These are phyloP conservation scores for Penstemon davidsonii DNA, from an alignment of 257 asterid genomes.

Conservation along the genomic window DNA sequence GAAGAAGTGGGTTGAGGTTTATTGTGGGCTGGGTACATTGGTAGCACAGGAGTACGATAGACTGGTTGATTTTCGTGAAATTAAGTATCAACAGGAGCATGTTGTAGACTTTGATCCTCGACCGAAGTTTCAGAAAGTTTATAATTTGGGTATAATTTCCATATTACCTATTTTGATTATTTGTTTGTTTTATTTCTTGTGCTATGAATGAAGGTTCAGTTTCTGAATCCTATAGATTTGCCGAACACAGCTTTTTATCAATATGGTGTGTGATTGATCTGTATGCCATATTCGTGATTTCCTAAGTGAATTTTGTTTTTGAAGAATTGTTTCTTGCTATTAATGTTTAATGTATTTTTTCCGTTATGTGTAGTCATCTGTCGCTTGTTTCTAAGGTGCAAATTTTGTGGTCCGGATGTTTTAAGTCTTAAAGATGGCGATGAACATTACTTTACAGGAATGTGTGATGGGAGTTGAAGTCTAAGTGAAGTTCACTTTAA, in stretches of 20 bases:
- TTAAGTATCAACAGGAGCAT: slow-evolving; percentile 30
- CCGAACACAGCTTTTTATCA: neutral
- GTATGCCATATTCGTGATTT: slow-evolving; percentile 9
- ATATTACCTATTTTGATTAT: neutral
- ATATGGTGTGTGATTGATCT: slow-evolving; percentile 7
- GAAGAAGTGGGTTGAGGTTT: slow-evolving; percentile 75
- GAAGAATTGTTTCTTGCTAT: neutral
- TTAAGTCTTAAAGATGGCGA: neutral
- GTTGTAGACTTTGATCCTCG: slow-evolving; percentile 55
- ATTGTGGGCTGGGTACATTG: slow-evolving; percentile 58
- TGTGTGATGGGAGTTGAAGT: slow-evolving; percentile 8
- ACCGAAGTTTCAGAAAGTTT: slow-evolving; percentile 40
- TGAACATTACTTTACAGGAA: neutral
- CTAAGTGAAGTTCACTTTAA: neutral
- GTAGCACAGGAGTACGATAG: slow-evolving; percentile 62
- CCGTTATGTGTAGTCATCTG: neutral
- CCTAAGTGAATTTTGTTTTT: neutral
- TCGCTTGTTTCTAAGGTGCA: neutral
- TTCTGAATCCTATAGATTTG: no score
- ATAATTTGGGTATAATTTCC: slow-evolving; percentile 40
- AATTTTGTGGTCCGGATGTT: slow-evolving; percentile 11
- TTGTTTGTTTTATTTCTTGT: slow-evolving; percentile 15
- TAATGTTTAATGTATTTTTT: neutral
- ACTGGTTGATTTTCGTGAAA: slow-evolving; percentile 28
- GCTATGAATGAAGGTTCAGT: neutral